Conservation (phyloP, 768 basidiomycete species). For the Asterophora lycoperdoides region DNA sequence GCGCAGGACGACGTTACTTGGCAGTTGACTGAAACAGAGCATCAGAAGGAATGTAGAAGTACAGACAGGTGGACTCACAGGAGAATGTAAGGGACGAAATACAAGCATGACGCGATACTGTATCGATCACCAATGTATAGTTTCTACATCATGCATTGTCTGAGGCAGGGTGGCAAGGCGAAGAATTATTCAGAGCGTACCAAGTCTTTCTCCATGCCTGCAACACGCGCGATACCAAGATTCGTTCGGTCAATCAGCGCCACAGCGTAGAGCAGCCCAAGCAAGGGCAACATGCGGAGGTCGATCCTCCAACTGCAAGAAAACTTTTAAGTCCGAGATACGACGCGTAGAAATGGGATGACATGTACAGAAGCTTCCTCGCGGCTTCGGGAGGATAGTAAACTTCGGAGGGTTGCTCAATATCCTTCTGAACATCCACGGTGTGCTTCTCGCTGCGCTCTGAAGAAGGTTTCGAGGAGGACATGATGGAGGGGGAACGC, state of each 20-base stretch:
- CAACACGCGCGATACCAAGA: constrained; percentile 29
- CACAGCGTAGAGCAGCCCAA: constrained; percentile 29
- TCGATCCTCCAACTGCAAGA: constrained; percentile 27
- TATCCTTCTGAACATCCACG: constrained; percentile 19
- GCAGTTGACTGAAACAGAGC: constrained; percentile 33
- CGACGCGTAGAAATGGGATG: not conserved
- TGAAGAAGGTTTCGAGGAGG: constrained; percentile 19
- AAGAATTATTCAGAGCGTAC: constrained; percentile 14
- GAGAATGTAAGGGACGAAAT: constrained; percentile 41
- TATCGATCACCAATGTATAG: constrained; percentile 30
- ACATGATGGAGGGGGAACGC: constrained; percentile 6
- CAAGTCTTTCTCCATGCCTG: constrained; percentile 34
- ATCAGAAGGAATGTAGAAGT: not conserved
- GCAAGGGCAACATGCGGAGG: constrained; percentile 30
- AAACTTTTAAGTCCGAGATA: not conserved
- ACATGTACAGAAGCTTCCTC: constrained; percentile 13
- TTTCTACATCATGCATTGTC: constrained; percentile 15
- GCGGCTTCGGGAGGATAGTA: constrained; percentile 19
- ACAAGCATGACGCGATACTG: constrained; percentile 36
- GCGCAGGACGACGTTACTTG: constrained; percentile 38
- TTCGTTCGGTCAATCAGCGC: constrained; percentile 33
- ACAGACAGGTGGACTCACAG: constrained; percentile 25
- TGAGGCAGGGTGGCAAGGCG: not conserved
- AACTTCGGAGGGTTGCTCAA: constrained; percentile 5
- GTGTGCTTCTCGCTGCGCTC: constrained; percentile 18